Base-by-base conservation (phyloP, 208 protist genomes). In the Trypanosoma mega region DNA sequence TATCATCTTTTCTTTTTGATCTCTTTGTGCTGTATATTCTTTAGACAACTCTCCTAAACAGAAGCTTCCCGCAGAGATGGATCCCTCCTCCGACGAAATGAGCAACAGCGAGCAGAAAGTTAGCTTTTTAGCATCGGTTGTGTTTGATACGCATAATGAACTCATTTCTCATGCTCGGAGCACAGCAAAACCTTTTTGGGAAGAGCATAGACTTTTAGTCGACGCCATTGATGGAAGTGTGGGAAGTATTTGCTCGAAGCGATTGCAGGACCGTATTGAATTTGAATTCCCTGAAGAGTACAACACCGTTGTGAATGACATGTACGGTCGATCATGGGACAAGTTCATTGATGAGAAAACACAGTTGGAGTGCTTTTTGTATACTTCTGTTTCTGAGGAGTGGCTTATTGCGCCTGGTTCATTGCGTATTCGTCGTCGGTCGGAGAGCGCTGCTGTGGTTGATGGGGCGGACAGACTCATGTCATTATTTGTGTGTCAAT, bases 231-330 rank as follows among this genome's bases (percentile, higher is more conserved):
- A 12, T 12, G 8, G 6, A 16, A 6, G 30, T 29, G 14, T 0
- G 6, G 63, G 63, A 18, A 62, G 52, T 43, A 45, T 70, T 4
- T 70, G 63, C 36, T 57, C 54, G 12, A 70, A 63, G 23, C 29
- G 63, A 56, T 37, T 70, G 1, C 52, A 70, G 36, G 63, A 70
- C 61, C 63, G 63, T 23, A 57, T 63, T 33, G 29, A 63, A 34
- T 21, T 29, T 29, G 53, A 31, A 14, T 56, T 55, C 39, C 54
- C 63, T 27, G 21, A 6, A 1, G 54, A 70, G 39, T 70, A 70
- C 33, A 23, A n/a, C 9, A 16, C 14, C 23, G 31, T 70, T 34
- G 63, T 70, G 8, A 47, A 63, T 36, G 37, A 27, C 24, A 26
- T 44, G 6, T 70, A 55, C 29, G 7, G 29, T 2, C 44, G 54